Evolutionary conservation across 2,329 filamentous ascomycete species (phyloP), one percentile per base, ranked within the genome.

Genomic region (Blastomyces silverae): DNA sequence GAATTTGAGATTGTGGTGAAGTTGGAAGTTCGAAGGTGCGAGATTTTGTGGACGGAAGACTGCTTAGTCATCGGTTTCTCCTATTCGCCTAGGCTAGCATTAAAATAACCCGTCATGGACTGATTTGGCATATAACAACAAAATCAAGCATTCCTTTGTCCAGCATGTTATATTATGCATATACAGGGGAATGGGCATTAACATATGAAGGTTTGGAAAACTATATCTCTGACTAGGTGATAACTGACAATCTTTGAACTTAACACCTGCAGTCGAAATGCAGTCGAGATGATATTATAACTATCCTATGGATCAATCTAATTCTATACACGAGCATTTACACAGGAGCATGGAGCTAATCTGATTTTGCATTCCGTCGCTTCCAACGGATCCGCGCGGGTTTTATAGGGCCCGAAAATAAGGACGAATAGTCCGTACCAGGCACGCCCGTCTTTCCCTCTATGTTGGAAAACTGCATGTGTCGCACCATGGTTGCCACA

Each of bases 361-460:
- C 53, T 31, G 31, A 56, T 39, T 56, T 56, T 37, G 34, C 28
- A 37, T 31, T n/a, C 74, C 96, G 91, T 60, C 92, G 92, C 22
- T 65, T 52, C 65, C 65, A 66, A 2, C 34, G 17, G 13, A 66
- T 66, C 7, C 25, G 17, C 20, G 62, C 15, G 17, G 65, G 65
- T 39, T 64, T 42, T 34, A 62, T 22, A 52, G 63, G 63, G 1
- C 17, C 53, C 31, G 53, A 56, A 56, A 56, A 56, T 13, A 56
- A 1, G 28, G 53, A 56, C 44, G 82, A 82, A 70, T 88, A 89
- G 73, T 90, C 88, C 8, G 87, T 90, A 22, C 77, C 80, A 1
- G 87, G 83, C 48, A 90, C 82, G 0, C 79, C 78, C 63, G 78
- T 78, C 66, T 77, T 81, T 0, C 83, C 86, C 63, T 85, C 82